Evolutionary conservation across 768 basidiomycete genomes (phyloP), one percentile per base, ranked within the genome.

Genomic region (Mycena amicta): DNA sequence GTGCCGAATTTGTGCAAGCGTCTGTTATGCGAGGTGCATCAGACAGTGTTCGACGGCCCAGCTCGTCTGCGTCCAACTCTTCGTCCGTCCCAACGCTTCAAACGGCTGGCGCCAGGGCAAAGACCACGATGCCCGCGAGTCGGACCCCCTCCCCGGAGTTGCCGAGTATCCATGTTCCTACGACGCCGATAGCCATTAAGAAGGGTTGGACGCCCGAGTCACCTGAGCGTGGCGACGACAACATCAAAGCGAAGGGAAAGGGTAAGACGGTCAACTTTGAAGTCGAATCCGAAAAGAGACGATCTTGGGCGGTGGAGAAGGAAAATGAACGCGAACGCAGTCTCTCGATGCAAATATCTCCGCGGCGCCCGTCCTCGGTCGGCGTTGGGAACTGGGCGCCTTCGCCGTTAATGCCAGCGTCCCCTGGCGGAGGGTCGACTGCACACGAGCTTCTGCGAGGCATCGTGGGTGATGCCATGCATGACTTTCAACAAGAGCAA

Each of bases 401-500:
- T 13, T 79, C 78, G 27, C 80, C 80, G 30, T 73, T 67, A 53
- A 71, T 66, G 56, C 75, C 65, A 62, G 69, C 68, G 33, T 70
- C 66, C 1, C 67, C 72, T 12, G 64, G 50, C 8, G 52, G 62
- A 41, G 71, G 65, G 26, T 64, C 60, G 28, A 66, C 74, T 4
- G 80, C 84, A 16, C 85, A 89, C 50, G 85, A 87, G 39, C 75
- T 90, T 26, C 70, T 92, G 58, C 82, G 83, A 54, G 78, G 78
- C 23, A 83, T 90, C 53, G 81, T 92, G 52, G 79, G 81, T 45
- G 89, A 91, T 54, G 86, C 84, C 57, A 84, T 92, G 84, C 83
- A 79, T 61, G 90, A 92, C 61, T 88, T 83, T 66, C 87, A 86
- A 68, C 77, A 79, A 61, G 88, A 91, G 69, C 85, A 83, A 23